These are phyloP conservation scores for Aspergillus fructus DNA, from an alignment of 2,329 filamentous ascomycete genomes.

Conservation along the genomic window DNA sequence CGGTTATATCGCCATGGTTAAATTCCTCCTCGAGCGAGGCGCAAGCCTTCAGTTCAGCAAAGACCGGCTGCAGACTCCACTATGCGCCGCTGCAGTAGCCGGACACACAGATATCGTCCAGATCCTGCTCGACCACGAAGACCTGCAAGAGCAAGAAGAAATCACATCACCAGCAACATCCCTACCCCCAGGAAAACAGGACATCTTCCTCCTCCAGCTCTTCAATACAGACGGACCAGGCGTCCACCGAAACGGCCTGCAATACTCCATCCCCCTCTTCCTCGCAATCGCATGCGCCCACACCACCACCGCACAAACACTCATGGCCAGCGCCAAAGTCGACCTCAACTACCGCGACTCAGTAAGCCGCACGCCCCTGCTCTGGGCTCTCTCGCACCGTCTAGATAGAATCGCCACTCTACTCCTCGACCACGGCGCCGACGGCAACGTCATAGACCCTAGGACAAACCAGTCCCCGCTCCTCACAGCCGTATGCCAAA, in stretches of 20 bases:
- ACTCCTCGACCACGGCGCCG: not conserved
- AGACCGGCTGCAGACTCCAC: not conserved
- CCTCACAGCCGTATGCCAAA: not conserved
- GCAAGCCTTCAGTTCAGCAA: not conserved
- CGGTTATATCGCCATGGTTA: not conserved
- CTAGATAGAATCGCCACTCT: not conserved
- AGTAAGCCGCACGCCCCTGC: not conserved
- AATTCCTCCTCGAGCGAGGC: not conserved
- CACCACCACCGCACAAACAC: not conserved
- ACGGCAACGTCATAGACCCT: not conserved
- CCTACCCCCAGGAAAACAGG: not conserved
- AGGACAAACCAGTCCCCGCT: not conserved
- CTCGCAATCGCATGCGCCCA: not conserved
- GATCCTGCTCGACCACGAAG: not conserved
- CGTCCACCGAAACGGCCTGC: not conserved
- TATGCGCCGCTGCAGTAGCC: not conserved
- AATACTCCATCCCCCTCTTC: slow-evolving; percentile 2
- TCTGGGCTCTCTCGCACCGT: not conserved
- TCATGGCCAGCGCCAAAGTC: not conserved
- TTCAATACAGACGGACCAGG: not conserved
- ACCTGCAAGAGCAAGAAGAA: no score
- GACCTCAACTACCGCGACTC: not conserved
- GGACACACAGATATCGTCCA: not conserved
- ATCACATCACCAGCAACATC: no score
- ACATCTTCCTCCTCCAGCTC: not conserved